Evolutionary conservation across 1,139 yeast species (phyloP).

Genomic region (Hyphopichia buzzinii): DNA sequence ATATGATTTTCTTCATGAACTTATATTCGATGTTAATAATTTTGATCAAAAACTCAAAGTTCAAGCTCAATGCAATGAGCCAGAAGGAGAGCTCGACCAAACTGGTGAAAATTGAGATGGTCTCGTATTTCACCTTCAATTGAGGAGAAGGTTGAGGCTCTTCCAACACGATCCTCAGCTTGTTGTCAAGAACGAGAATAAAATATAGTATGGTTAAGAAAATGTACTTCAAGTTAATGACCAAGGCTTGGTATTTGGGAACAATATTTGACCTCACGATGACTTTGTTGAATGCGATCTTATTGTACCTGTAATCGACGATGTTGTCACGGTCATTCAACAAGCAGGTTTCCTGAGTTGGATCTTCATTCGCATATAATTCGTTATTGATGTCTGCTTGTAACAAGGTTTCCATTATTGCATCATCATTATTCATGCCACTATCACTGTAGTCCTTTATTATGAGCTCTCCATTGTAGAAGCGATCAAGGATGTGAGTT

Average conservation of each 20-base stretch:
- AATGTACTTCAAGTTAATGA: conserved; percentile 36
- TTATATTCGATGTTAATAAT: conserved; percentile 42
- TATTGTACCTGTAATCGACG: conserved; percentile 34
- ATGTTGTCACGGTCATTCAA: conserved; percentile 24
- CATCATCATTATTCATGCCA: conserved; percentile 6
- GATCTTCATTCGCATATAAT: conserved; percentile 13
- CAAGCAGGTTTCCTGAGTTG: conserved; percentile 18
- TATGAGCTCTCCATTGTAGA: conserved; percentile 53
- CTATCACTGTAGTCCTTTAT: conserved; percentile 13
- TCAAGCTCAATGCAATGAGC: conserved; percentile 34
- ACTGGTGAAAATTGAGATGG: not conserved
- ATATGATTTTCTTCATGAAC: conserved; percentile 36
- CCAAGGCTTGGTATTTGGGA: conserved; percentile 44
- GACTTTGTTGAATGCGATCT: conserved; percentile 30
- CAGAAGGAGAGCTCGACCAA: conserved; percentile 29
- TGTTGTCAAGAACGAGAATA: conserved; percentile 28
- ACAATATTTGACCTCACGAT: conserved; percentile 32
- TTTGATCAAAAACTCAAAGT: conserved; percentile 38
- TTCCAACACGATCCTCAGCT: conserved; percentile 7
- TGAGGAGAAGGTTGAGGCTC: not conserved
- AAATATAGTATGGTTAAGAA: conserved; percentile 34
- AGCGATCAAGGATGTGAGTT: conserved; percentile 46
- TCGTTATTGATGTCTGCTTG: conserved; percentile 27
- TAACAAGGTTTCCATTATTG: not conserved
- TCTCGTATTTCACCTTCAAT: not conserved